Evolutionary conservation across 805 yeast genomes (phyloP).

Genomic region (Metschnikowia colocasiae): DNA sequence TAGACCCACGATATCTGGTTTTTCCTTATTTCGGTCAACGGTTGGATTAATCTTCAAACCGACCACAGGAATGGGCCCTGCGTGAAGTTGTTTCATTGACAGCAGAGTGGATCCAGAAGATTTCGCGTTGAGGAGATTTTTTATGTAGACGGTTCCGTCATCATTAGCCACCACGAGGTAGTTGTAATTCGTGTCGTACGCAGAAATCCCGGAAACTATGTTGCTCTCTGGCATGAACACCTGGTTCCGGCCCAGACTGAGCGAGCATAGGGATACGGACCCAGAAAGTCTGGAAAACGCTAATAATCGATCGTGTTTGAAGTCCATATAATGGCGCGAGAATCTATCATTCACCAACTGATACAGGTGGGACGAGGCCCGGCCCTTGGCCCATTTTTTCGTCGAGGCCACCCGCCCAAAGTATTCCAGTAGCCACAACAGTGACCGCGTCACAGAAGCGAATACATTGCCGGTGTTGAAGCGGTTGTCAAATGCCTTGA

Average conservation of each 20-base stretch:
- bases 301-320: constrained; percentile 24
- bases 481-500: constrained; percentile 38
- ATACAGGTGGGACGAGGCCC: constrained; percentile 26
- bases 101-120: constrained; percentile 25
- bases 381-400: constrained; percentile 40
- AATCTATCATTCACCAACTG: constrained; percentile 29
- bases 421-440: constrained; percentile 47
- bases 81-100: constrained; percentile 20
- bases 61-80: constrained; percentile 15
- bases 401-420: constrained; percentile 33
- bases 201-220: constrained; percentile 16
- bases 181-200: constrained; percentile 30
- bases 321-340: constrained; percentile 25
- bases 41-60: constrained; percentile 20
- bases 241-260: constrained; percentile 36
- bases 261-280: constrained; percentile 28
- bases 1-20: constrained; percentile 26
- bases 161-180: constrained; percentile 28
- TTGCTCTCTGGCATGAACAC: constrained; percentile 35
- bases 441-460: constrained; percentile 43
- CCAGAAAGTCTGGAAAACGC: constrained; percentile 28
- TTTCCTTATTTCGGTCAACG: constrained; percentile 24
- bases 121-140: constrained; percentile 33
- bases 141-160: constrained; percentile 29
- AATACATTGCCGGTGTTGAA: constrained; percentile 37